Conservation (phyloP, 1,284 basidiomycete genomes). For the Trametes sp. region DNA sequence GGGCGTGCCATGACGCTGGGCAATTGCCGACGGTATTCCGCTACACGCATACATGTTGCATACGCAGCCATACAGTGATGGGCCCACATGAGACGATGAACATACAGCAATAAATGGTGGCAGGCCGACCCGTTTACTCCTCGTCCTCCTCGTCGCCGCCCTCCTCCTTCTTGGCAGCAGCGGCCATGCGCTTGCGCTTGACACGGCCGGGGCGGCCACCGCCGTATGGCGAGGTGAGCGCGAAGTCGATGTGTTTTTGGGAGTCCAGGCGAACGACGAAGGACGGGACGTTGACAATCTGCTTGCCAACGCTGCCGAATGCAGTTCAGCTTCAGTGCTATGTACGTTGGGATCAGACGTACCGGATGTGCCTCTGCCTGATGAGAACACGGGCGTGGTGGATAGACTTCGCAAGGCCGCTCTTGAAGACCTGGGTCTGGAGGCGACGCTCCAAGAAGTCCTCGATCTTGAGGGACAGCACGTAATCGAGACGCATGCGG, state of each 20-base stretch:
- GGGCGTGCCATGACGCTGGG: slow-evolving; percentile 1
- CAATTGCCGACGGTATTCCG: slow-evolving; percentile 6
- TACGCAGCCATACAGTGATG: slow-evolving; percentile 41
- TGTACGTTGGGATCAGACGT: slow-evolving; percentile 38
- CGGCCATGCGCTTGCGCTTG: slow-evolving; percentile 97
- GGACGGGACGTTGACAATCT: slow-evolving; percentile 99
- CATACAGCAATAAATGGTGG: slow-evolving; percentile 33
- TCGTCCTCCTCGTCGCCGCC: slow-evolving; percentile 93
- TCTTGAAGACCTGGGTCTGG: slow-evolving; percentile 99
- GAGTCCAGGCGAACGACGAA: slow-evolving; percentile 98
- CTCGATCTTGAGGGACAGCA: slow-evolving; percentile 98
- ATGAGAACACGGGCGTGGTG: slow-evolving; percentile 99
- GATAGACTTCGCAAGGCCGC: slow-evolving; percentile 96
- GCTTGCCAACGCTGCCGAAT: slow-evolving; percentile 99
- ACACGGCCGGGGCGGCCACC: slow-evolving; percentile 97
- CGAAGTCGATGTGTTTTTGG: slow-evolving; percentile 99
- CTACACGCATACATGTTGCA: slow-evolving; percentile 37
- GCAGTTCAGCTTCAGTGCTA: no score
- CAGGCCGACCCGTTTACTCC: slow-evolving; percentile 58
- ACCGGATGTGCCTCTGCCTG: slow-evolving; percentile 96
- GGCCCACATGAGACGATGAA: slow-evolving; percentile 40
- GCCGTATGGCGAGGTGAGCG: slow-evolving; percentile 96
- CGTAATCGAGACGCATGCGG: slow-evolving; percentile 99
- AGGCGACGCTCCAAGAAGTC: slow-evolving; percentile 99
- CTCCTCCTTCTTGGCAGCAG: slow-evolving; percentile 92